Evolutionary conservation across 164 flowering plant species (phyloP).

Genomic region (Paratinospora sagittata): DNA sequence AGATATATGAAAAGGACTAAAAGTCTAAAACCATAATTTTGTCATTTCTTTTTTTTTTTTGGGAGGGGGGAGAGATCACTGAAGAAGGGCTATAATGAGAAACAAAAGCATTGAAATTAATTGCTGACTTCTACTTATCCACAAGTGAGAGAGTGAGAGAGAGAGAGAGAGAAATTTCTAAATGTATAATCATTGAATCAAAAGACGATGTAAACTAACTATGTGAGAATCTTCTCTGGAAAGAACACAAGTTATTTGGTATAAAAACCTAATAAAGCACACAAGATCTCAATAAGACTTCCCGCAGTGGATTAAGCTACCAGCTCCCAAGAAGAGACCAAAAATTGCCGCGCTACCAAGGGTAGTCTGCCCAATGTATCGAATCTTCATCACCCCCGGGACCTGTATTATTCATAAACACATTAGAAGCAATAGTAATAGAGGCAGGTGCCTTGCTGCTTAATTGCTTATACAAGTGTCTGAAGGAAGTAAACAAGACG

Average conservation of each 20-base stretch:
- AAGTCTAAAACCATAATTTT: background rate
- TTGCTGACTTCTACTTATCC: background rate
- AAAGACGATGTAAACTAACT: background rate
- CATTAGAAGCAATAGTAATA: background rate
- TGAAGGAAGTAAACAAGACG: background rate
- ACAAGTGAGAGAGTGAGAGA: background rate
- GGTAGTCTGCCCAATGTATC: slow-evolving; percentile 86
- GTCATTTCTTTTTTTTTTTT: too few relatives aligned
- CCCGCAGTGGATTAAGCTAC: slow-evolving; percentile 93
- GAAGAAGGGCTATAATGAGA: background rate
- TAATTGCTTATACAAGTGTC: background rate
- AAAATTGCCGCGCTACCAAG: slow-evolving; percentile 86
- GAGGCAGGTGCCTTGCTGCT: background rate
- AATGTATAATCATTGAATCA: background rate
- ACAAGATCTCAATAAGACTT: slow-evolving; percentile 42
- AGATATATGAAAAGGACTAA: too few relatives aligned
- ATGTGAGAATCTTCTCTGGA: background rate
- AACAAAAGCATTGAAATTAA: background rate
- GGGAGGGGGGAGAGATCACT: too few relatives aligned
- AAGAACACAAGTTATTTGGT: slow-evolving; percentile 5
- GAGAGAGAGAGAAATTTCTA: background rate
- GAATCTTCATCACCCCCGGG: slow-evolving; percentile 78
- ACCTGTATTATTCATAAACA: slow-evolving; percentile 44
- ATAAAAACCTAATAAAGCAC: slow-evolving; percentile 7
- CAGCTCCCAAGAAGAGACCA: slow-evolving; percentile 90